Base-by-base conservation (phyloP, 2,329 filamentous ascomycete species). In the Colletotrichum kahawae region DNA sequence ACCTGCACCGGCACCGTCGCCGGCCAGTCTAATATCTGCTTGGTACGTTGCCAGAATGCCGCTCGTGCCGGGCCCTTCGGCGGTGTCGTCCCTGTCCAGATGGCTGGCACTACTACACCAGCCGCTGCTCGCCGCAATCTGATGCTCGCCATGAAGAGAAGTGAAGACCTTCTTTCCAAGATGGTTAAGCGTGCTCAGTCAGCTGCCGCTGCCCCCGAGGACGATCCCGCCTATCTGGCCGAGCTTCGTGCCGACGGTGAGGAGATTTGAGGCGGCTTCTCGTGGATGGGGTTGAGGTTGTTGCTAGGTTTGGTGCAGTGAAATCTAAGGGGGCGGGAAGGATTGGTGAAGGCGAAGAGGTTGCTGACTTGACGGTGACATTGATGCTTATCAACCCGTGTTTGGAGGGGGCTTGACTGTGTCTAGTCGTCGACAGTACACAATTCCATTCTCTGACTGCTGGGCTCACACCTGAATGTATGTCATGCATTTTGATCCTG, bases 1-100 rank as follows among this genome's bases (percentile, higher is more conserved):
- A 79, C 84, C 60, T 93, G 92, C 84, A 92, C 89, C 16, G 92
- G 92, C 62, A 90, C 86, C 38, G 89, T 91, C 7, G 91, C 90
- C 14, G 91, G 90, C 51, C 86, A 91, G 83, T 81, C 85, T 43
- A 90, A 90, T 78, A 87, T 92, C 78, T 93, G 92, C 84, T 88
- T 93, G 78, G 90, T 93, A 65, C 87, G 90, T 31, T 92, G 91
- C 84, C 84, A 91, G 84, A 93, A 93, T 82, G 86, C 85, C 1
- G 91, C 91, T 38, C 83, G 87, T 69, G 90, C 90, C 48, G 91
- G 91, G 16, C 91, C 91, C 34, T 93, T 93, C 79, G 91, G 92
- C 69, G 90, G 90, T 62, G 89, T 90, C 77, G 87, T 92, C 21
- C 89, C 90, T 14, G 87, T 91, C 9, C 90, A 92, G 81, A 88